Conservation (phyloP, 2,329 filamentous ascomycete genomes). For the Pyricularia sp. region DNA sequence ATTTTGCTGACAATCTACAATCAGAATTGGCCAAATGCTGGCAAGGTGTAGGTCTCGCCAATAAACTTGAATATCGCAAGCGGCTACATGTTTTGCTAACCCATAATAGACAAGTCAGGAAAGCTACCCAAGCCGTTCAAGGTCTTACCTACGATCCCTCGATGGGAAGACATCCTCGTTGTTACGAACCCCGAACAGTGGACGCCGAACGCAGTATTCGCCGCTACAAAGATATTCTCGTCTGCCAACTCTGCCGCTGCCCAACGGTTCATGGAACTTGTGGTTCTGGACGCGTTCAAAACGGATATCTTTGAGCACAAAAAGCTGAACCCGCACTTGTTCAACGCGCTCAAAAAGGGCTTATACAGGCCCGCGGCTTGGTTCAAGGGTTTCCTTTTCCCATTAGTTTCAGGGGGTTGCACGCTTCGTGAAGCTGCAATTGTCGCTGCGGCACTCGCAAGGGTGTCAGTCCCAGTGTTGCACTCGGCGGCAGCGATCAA, state of each 20-base stretch:
- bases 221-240: conserved; percentile 81
- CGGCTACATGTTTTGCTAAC: background rate
- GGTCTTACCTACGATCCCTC: conserved; percentile 4
- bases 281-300: conserved; percentile 85
- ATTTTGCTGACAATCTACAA: conserved; percentile 9
- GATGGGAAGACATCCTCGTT: conserved; percentile 39
- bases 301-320: conserved; percentile 86
- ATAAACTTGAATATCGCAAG: background rate
- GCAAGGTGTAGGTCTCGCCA: conserved; percentile 43
- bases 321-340: conserved; percentile 90
- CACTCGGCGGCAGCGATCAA: conserved; percentile 89
- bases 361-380: conserved; percentile 91
- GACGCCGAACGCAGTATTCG: conserved; percentile 70
- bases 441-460: conserved; percentile 69
- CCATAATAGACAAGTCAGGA: conserved; percentile 61
- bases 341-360: conserved; percentile 83
- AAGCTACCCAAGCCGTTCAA: conserved; percentile 92
- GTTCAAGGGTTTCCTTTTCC: conserved; percentile 90
- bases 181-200: conserved; percentile 66
- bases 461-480: conserved; percentile 78
- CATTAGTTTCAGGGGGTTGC: conserved; percentile 78
- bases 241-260: conserved; percentile 68
- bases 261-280: conserved; percentile 73
- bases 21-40: conserved; percentile 70
- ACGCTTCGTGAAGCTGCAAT: conserved; percentile 88